Percentiles rank a stretch among this genome's conserved stretches.
Evolutionary conservation across 345 rosid genomes (phyloP).

Genomic region (Melaleuca alternifolia): DNA sequence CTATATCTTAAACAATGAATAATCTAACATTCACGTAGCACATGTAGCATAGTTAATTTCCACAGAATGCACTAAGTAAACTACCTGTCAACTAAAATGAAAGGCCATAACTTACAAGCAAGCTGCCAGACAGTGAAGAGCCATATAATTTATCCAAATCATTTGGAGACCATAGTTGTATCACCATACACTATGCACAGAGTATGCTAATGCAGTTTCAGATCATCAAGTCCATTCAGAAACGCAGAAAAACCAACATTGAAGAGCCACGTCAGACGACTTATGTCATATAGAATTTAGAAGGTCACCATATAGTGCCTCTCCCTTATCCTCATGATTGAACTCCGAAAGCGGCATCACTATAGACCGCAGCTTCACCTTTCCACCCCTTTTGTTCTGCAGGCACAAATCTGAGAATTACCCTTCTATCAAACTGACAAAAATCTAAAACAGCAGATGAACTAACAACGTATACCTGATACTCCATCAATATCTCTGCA

Average conservation of each 20-base stretch:
- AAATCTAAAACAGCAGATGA: neutral
- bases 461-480: slow-evolving; percentile 39
- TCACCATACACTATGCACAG: neutral
- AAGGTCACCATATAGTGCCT: slow-evolving; percentile 60
- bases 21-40: neutral
- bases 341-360: slow-evolving; percentile 53
- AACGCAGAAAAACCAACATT: neutral
- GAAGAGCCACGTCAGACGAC: neutral
- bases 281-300: neutral
- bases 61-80: neutral
- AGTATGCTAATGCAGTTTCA: neutral
- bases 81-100: neutral
- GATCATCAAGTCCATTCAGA: neutral
- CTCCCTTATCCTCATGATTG: slow-evolving; percentile 68
- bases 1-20: neutral
- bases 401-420: neutral
- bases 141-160: neutral
- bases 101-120: neutral
- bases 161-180: neutral
- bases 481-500: slow-evolving; percentile 89
- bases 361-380: slow-evolving; percentile 50
- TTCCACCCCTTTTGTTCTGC: slow-evolving; percentile 68
- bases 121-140: neutral
- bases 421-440: neutral
- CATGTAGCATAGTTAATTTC: neutral